These are phyloP conservation scores for Speleostelium caveatum DNA, from an alignment of 78 protist genomes.

Conservation along the genomic window DNA sequence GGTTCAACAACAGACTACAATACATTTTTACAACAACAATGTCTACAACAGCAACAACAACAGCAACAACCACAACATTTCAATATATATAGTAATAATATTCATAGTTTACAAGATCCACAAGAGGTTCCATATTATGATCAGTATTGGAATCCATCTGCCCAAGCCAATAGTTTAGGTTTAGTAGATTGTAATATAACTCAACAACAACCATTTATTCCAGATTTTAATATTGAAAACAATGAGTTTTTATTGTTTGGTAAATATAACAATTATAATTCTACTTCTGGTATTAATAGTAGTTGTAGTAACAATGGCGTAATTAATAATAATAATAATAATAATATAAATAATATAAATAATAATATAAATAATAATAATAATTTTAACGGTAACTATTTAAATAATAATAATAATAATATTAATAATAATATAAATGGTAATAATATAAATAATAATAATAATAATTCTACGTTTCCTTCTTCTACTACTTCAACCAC, in stretches of 20 bases:
- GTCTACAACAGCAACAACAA: neutral
- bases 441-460: no score
- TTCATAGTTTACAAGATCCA: neutral
- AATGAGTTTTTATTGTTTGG: neutral
- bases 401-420: no score
- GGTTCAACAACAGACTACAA: neutral
- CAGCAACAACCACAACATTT: constrained; percentile 26
- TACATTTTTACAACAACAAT: neutral
- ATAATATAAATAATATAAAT: no score
- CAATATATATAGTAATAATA: neutral
- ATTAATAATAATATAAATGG: no score
- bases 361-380: no score
- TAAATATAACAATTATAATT: neutral
- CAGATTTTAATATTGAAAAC: constrained; percentile 3
- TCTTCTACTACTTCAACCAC: neutral
- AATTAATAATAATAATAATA: no score
- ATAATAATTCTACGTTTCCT: no score
- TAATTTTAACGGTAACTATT: no score
- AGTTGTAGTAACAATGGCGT: no score
- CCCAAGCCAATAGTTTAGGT: neutral
- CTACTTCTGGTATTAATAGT: no score
- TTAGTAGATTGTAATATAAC: no score
- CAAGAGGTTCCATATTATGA: constrained; percentile 68
- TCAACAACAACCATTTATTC: constrained; percentile 1
- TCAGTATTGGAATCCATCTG: constrained; percentile 30